Evolutionary conservation across 75 land plant species (phyloP).

Genomic region (Sequoia sempervirens): DNA sequence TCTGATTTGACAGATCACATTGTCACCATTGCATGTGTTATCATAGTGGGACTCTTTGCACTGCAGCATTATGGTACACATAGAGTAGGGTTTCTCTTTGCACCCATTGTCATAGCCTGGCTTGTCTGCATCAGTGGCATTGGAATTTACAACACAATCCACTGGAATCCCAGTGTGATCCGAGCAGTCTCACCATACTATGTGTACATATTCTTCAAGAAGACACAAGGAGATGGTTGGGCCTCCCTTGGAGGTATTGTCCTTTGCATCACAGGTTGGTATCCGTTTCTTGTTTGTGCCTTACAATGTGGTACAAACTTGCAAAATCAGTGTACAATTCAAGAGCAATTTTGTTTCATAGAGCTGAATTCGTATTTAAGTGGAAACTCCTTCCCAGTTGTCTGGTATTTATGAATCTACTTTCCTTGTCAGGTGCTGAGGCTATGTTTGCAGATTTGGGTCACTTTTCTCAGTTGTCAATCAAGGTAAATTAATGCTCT

Average conservation of each 20-base stretch:
- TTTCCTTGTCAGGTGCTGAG: slow-evolving; percentile 57
- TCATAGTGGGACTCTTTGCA: slow-evolving; percentile 58
- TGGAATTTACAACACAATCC: slow-evolving; percentile 64
- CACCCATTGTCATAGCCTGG: slow-evolving; percentile 65
- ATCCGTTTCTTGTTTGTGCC: neutral
- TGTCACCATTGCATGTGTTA: slow-evolving; percentile 43
- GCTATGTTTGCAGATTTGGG: slow-evolving; percentile 90
- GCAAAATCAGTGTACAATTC: neutral
- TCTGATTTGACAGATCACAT: slow-evolving; percentile 35
- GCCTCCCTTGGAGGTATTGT: slow-evolving; percentile 69
- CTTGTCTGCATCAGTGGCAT: slow-evolving; percentile 47
- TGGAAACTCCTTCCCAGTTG: neutral
- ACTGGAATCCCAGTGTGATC: slow-evolving; percentile 53
- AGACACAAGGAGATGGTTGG: slow-evolving; percentile 58
- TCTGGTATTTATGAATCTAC: neutral
- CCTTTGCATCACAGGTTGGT: slow-evolving; percentile 64
- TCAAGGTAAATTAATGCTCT: slow-evolving; percentile 37
- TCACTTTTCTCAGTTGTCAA: slow-evolving; percentile 62
- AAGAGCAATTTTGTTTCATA: neutral
- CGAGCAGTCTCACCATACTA: slow-evolving; percentile 68
- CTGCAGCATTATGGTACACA: slow-evolving; percentile 76
- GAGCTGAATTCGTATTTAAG: neutral
- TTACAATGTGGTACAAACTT: neutral
- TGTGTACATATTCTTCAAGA: slow-evolving; percentile 53
- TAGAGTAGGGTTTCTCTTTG: slow-evolving; percentile 64